phyloP scores from a whole-genome alignment of 2,329 filamentous ascomycete genomes.

The Proliferodiscus dingleyae region DNA sequence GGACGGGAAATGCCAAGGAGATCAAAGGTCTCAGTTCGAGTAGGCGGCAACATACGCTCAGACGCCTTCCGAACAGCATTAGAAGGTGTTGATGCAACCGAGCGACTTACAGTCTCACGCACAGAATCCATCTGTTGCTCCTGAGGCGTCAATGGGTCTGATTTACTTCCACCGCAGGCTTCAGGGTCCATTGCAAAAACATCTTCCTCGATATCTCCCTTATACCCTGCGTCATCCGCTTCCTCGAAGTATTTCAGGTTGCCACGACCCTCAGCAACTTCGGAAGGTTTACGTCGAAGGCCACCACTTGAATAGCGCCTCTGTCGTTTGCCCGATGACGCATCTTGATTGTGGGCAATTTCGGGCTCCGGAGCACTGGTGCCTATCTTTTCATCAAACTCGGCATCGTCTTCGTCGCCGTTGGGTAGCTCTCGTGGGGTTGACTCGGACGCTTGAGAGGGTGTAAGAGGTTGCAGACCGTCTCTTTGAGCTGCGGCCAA shows the following conservation, averaged over 20 bases:
- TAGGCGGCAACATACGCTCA: conserved; percentile 7
- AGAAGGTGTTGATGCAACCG: background rate
- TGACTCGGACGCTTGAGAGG: conserved; percentile 10
- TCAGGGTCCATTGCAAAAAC: conserved; percentile 62
- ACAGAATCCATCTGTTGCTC: background rate
- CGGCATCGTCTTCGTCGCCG: conserved; percentile 32
- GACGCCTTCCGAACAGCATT: background rate
- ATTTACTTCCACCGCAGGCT: conserved; percentile 11
- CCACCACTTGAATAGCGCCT: conserved; percentile 86
- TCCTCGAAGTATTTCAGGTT: conserved; percentile 87
- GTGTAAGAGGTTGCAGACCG: conserved; percentile 11
- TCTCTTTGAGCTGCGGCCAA: conserved; percentile 22
- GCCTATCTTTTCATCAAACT: conserved; percentile 43
- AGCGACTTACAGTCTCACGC: background rate
- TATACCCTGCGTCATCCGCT: conserved; percentile 77
- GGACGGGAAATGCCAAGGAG: conserved; percentile 48
- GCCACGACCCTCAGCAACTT: conserved; percentile 67
- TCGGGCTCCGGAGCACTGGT: conserved; percentile 62
- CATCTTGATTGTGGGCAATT: conserved; percentile 27
- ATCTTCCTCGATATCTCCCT: conserved; percentile 66
- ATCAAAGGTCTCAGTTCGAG: conserved; percentile 6
- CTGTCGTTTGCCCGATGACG: conserved; percentile 38
- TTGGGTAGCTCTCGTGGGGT: conserved; percentile 12
- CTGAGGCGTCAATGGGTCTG: background rate
- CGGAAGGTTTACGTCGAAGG: conserved; percentile 66